A percentile compares a stretch with the other conserved stretches of the same genome.
Evolutionary conservation across 805 yeast species (phyloP).

Genomic region (Spencermartinsiella europaea): DNA sequence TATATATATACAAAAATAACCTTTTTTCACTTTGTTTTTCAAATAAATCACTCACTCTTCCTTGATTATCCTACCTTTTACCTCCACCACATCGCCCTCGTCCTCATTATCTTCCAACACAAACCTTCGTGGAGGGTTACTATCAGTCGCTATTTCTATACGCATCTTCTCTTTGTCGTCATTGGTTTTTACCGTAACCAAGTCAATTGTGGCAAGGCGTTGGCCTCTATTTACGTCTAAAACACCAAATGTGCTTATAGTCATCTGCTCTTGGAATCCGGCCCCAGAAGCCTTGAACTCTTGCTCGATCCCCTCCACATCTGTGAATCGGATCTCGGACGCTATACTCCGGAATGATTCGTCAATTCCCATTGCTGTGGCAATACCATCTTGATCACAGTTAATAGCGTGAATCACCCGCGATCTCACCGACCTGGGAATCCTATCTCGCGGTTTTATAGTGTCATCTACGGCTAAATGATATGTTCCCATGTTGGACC

Average conservation of each 20-base stretch:
- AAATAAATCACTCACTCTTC: neutral
- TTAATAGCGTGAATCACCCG: conserved; percentile 19
- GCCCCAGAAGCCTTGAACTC: conserved; percentile 20
- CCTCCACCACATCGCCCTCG: conserved; percentile 17
- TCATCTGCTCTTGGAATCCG: conserved; percentile 20
- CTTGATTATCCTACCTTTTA: conserved; percentile 4
- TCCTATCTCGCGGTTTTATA: conserved; percentile 1
- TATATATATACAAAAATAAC: too few relatives aligned
- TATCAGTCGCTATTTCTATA: conserved; percentile 16
- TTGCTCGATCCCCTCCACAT: conserved; percentile 19
- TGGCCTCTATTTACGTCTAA: conserved; percentile 6
- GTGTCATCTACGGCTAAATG: conserved; percentile 15
- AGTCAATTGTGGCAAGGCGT: conserved; percentile 17
- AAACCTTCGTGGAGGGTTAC: conserved; percentile 2
- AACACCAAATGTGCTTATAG: conserved; percentile 19
- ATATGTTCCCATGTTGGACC: conserved; percentile 22
- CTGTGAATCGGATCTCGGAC: conserved; percentile 14
- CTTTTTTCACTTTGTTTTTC: too few relatives aligned
- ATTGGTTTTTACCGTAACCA: conserved; percentile 11
- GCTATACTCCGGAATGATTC: neutral
- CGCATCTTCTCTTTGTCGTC: conserved; percentile 18
- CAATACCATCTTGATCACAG: conserved; percentile 18
- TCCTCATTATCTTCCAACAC: conserved; percentile 15
- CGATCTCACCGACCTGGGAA: conserved; percentile 14
- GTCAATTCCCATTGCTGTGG: conserved; percentile 10